These are phyloP conservation scores for Amanita polypyramis DNA, from an alignment of 768 basidiomycete species.

Conservation along the genomic window DNA sequence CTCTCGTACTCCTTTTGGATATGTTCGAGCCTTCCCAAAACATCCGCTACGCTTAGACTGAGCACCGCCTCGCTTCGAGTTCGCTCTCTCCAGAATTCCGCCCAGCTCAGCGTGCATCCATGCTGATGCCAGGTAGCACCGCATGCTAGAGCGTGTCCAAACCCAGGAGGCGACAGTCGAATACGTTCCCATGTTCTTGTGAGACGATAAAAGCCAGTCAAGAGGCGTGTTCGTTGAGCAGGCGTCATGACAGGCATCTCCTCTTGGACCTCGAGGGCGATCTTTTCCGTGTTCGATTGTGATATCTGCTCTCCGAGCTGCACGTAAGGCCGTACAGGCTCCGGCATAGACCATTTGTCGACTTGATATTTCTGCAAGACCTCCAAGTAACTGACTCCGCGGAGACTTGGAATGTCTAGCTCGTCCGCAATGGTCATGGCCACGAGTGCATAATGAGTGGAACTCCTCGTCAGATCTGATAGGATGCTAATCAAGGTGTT, in stretches of 20 bases:
- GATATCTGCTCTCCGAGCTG: not conserved
- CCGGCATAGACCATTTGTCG: constrained; percentile 22
- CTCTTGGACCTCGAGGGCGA: constrained; percentile 12
- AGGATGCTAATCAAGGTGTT: constrained; percentile 49
- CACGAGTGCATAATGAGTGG: constrained; percentile 58
- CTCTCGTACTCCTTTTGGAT: constrained; percentile 60
- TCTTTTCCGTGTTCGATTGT: not conserved
- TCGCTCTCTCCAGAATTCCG: constrained; percentile 76
- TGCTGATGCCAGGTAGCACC: constrained; percentile 65
- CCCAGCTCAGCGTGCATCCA: constrained; percentile 62
- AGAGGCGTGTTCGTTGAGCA: constrained; percentile 51
- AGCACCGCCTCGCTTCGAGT: constrained; percentile 52
- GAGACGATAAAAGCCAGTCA: constrained; percentile 63
- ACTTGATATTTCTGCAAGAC: constrained; percentile 56
- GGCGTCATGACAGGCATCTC: constrained; percentile 36
- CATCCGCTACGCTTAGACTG: constrained; percentile 50
- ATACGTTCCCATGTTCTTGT: constrained; percentile 56
- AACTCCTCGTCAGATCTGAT: constrained; percentile 48
- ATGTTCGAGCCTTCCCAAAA: constrained; percentile 51
- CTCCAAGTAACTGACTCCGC: constrained; percentile 60
- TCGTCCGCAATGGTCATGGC: constrained; percentile 70
- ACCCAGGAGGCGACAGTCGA: constrained; percentile 43
- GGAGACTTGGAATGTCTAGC: constrained; percentile 45
- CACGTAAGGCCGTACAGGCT: constrained; percentile 18
- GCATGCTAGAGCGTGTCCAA: constrained; percentile 56